Evolutionary conservation across 257 asterid genomes (phyloP).

Genomic region (Solanum pimpinellifolium): DNA sequence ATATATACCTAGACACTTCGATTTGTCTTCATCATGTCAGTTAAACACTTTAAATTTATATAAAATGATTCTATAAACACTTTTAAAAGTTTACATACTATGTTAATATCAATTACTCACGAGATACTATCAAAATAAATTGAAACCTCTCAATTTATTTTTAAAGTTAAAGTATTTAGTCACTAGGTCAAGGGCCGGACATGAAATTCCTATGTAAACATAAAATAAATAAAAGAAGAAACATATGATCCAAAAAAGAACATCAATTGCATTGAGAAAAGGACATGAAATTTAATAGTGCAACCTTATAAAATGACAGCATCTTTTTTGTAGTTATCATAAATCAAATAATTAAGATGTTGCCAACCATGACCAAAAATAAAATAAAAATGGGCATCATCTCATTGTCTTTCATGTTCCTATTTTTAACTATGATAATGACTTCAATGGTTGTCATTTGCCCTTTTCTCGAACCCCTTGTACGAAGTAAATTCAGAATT

Average conservation of each 20-base stretch:
- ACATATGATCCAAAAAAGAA: neutral
- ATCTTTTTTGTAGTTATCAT: neutral
- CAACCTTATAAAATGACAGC: neutral
- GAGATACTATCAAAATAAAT: no score
- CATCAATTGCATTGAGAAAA: neutral
- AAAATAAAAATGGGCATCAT: neutral
- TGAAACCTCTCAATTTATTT: no score
- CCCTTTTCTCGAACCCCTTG: neutral
- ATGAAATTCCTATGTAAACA: neutral
- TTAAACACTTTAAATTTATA: no score
- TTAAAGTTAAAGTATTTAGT: neutral
- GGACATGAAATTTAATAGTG: neutral
- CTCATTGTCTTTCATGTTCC: neutral
- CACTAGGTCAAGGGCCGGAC: neutral
- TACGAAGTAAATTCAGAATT: neutral
- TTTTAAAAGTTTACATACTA: neutral
- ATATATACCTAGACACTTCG: no score
- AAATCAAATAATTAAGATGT: neutral
- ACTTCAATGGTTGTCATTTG: neutral
- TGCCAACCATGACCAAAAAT: neutral
- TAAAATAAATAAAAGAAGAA: neutral
- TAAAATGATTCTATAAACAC: no score
- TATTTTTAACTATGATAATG: neutral
- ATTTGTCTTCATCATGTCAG: no score
- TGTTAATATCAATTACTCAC: neutral